Evolutionary conservation across 495 filamentous ascomycete genomes (phyloP).

Genomic region (Talaromyces proteolyticus): DNA sequence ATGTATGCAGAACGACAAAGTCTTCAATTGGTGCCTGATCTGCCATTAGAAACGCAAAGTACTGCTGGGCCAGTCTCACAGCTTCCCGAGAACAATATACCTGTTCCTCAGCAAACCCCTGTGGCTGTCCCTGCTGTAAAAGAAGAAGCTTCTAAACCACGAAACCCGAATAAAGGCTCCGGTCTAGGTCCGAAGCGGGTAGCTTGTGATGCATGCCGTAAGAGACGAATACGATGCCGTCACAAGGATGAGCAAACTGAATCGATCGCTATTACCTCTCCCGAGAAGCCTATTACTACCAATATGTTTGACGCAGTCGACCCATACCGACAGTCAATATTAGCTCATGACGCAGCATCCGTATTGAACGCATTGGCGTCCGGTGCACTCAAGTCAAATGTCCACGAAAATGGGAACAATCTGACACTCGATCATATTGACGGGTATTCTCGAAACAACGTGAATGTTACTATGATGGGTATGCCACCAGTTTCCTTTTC

Average conservation of each 20-base stretch:
- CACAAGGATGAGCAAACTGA: constrained; percentile 44
- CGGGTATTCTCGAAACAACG: constrained; percentile 7
- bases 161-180: constrained; percentile 26
- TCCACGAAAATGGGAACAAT: not conserved
- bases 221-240: constrained; percentile 46
- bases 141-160: constrained; percentile 28
- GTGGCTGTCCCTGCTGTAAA: constrained; percentile 9
- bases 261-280: not conserved
- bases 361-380: constrained; percentile 39
- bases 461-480: constrained; percentile 3
- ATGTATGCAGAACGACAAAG: constrained; percentile 41
- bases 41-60: constrained; percentile 10
- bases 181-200: constrained; percentile 46
- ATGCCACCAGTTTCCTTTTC: constrained; percentile 13
- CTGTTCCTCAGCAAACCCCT: constrained; percentile 1
- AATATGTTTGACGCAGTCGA: constrained; percentile 25
- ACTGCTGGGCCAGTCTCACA: not conserved
- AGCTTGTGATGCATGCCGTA: constrained; percentile 50
- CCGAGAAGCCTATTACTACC: constrained; percentile 18
- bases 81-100: constrained; percentile 16
- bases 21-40: constrained; percentile 32
- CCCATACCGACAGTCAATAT: constrained; percentile 24
- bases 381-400: constrained; percentile 29
- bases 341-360: constrained; percentile 40
- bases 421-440: not conserved